phyloP scores from a whole-genome alignment of 306 rosid genomes.

The Erythrophleum fordii region DNA sequence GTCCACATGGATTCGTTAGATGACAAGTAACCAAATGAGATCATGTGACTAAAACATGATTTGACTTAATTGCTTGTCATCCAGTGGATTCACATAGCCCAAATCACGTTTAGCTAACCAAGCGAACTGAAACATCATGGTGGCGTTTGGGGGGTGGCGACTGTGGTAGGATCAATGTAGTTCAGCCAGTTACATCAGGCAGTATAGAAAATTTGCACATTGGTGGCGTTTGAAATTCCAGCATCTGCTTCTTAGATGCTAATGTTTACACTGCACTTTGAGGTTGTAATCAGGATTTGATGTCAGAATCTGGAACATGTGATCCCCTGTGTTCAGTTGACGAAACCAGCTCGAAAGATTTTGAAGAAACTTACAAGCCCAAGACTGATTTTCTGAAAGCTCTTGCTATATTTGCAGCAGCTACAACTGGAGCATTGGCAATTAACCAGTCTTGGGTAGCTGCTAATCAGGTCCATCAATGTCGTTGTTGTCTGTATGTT shows the following conservation, averaged over 20 bases:
- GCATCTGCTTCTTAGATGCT: slow-evolving; percentile 12
- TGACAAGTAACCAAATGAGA: background rate
- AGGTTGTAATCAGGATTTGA: slow-evolving; percentile 57
- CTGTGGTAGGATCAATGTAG: background rate
- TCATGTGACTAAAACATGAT: background rate
- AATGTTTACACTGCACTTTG: slow-evolving; percentile 34
- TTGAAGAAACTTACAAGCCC: slow-evolving; percentile 71
- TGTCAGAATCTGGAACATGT: slow-evolving; percentile 66
- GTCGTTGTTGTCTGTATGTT: slow-evolving; percentile 22
- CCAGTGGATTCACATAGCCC: background rate
- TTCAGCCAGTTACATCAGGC: slow-evolving; percentile 22
- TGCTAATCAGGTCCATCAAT: slow-evolving; percentile 74
- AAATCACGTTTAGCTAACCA: background rate
- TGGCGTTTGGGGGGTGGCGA: background rate
- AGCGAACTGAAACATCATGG: background rate
- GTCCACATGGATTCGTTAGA: background rate
- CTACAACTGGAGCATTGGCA: slow-evolving; percentile 74
- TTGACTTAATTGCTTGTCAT: background rate
- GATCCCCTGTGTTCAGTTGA: slow-evolving; percentile 93
- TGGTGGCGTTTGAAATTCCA: slow-evolving; percentile 6
- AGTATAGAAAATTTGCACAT: background rate
- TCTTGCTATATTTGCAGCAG: slow-evolving; percentile 70
- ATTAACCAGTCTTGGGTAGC: slow-evolving; percentile 98
- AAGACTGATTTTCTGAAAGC: slow-evolving; percentile 88
- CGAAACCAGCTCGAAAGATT: slow-evolving; percentile 74